Evolutionary conservation across 2,329 filamentous ascomycete genomes (phyloP), one percentile per base, ranked within the genome.

Genomic region (Paecilomyces sp.): DNA sequence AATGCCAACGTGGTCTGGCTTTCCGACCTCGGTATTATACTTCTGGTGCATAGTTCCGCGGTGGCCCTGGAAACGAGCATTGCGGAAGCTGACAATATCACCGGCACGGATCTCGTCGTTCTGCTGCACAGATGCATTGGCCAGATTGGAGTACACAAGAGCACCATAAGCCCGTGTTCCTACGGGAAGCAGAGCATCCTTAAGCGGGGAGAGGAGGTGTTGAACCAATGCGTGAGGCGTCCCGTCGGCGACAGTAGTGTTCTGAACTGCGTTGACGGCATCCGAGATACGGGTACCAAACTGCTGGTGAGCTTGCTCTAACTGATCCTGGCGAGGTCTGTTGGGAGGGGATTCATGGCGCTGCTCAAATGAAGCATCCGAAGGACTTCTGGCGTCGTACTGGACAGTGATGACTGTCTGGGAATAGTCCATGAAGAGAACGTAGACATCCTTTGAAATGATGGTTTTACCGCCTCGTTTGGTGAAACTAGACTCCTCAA

Each of bases 341-440:
- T 88, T 83, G 4, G 94, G 93, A 3, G 94, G 92, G 1, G 85
- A 80, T 69, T 97, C 90, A 68, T 97, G 93, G 53, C 87, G 86
- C 75, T 99, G 94, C 68, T 95, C 90, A 6, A 97, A 75, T 34
- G 85, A 80, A 11, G 88, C 88, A 68, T 93, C 88, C 1, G 84
- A 80, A 2, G 89, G 83, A 70, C 96, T 87, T 57, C 86, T 84
- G 1, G 87, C 80, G 72, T 96, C 90, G 72, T 89, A 97, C 56
- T 83, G 87, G 18, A 88, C 89, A 0, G 88, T 91, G 68, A 99
- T 84, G 64, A 95, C 82, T 0, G 93, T 97, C 72, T 97, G 94
- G 18, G 92, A 97, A 74, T 99, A 99, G 76, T 99, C 94, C 68
- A 92, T 88, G 78, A 91, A 99, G 8, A 99, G 78, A n/a, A 97